Percentiles rank a stretch among this genome's conserved stretches.
phyloP scores from a whole-genome alignment of 2,329 filamentous ascomycete species.

The Paraphoma sp. region DNA sequence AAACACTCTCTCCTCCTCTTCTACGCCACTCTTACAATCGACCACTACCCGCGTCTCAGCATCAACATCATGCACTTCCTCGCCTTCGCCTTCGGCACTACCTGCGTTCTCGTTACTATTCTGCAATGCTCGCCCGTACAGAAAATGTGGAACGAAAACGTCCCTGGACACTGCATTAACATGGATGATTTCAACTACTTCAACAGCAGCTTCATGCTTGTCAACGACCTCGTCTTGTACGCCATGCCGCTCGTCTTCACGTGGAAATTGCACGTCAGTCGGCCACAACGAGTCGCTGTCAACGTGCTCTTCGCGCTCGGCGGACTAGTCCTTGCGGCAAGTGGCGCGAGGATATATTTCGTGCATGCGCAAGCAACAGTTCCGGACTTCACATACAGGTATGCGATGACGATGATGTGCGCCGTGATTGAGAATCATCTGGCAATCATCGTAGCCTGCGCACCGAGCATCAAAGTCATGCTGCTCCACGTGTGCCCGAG shows the following conservation, averaged over 20 bases:
- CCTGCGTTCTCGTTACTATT: constrained; percentile 42
- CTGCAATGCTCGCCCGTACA: constrained; percentile 47
- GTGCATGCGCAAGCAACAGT: constrained; percentile 30
- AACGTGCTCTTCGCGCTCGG: constrained; percentile 43
- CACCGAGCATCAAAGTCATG: constrained; percentile 41
- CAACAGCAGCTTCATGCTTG: constrained; percentile 47
- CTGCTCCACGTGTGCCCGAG: constrained; percentile 31
- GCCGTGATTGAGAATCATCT: constrained; percentile 47
- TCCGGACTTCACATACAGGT: constrained; percentile 34
- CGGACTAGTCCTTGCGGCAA: constrained; percentile 38
- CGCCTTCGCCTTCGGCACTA: constrained; percentile 42
- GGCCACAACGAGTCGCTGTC: constrained; percentile 42
- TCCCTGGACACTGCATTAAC: constrained; percentile 43
- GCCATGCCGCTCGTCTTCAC: constrained; percentile 49
- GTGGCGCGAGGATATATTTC: constrained; percentile 31
- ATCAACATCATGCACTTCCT: constrained; percentile 46
- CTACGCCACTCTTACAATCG: constrained; percentile 47
- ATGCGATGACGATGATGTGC: constrained; percentile 40
- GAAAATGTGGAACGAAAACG: constrained; percentile 37
- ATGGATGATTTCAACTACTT: constrained; percentile 46
- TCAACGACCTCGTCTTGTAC: constrained; percentile 48
- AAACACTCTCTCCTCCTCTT: constrained; percentile 50
- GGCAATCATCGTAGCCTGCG: constrained; percentile 45
- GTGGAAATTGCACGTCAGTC: constrained; percentile 41
- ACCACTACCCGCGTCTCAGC: constrained; percentile 24